These are phyloP conservation scores for Yarrowia hollandica DNA, from an alignment of 805 yeast genomes.

Conservation along the genomic window DNA sequence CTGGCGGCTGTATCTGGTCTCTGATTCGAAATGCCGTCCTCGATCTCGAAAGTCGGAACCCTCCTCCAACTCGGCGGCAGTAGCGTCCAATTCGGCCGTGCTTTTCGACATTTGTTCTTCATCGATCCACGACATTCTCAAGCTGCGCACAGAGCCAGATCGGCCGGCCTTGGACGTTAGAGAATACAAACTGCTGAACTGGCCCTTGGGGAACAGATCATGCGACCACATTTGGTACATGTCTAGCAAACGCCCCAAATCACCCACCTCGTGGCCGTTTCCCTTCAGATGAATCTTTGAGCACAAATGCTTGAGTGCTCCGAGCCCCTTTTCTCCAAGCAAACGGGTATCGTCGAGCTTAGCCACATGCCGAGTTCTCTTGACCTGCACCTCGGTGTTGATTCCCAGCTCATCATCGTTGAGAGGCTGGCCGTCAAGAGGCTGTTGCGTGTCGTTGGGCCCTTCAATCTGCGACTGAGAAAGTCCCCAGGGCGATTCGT, in stretches of 20 bases:
- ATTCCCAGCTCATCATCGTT: slow-evolving; percentile 26
- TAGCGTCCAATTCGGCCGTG: not conserved
- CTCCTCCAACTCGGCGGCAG: not conserved
- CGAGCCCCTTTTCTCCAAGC: slow-evolving; percentile 51
- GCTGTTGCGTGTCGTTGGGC: not conserved
- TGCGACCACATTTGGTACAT: slow-evolving; percentile 78
- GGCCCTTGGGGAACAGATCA: slow-evolving; percentile 73
- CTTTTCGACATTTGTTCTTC: not conserved
- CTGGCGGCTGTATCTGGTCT: not conserved
- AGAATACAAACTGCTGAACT: slow-evolving; percentile 65
- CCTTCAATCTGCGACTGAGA: not conserved
- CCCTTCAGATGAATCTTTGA: slow-evolving; percentile 43
- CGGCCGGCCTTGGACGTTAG: slow-evolving; percentile 45
- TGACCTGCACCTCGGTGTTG: slow-evolving; percentile 37
- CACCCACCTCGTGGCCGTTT: slow-evolving; percentile 50
- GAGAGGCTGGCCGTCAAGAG: not conserved
- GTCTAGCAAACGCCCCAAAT: slow-evolving; percentile 51
- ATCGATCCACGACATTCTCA: slow-evolving; percentile 5
- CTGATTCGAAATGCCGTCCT: slow-evolving; percentile 3
- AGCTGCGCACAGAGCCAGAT: not conserved
- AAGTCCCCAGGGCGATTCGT: slow-evolving; percentile 15
- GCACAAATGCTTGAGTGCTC: slow-evolving; percentile 49
- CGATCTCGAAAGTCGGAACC: not conserved
- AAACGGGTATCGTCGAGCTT: slow-evolving; percentile 56
- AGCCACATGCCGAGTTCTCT: slow-evolving; percentile 42